phyloP scores from a whole-genome alignment of 305 asterid genomes.

The Fraxinus albicans region DNA sequence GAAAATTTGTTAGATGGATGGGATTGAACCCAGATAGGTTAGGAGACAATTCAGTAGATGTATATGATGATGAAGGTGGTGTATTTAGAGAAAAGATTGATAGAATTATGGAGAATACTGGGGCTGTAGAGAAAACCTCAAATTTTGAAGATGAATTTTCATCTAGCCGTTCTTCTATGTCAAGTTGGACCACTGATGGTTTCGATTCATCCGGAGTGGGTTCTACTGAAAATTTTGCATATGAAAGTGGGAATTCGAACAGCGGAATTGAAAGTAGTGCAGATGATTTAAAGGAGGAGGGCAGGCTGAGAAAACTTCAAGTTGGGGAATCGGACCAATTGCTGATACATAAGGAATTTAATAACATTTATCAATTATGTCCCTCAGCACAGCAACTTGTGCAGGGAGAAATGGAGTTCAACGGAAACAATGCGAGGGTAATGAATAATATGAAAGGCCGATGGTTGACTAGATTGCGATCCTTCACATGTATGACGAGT shows the following conservation, averaged over 20 bases:
- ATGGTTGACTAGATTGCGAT: slow-evolving; percentile 56
- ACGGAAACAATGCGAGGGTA: slow-evolving; percentile 23
- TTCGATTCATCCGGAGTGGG: slow-evolving; percentile 29
- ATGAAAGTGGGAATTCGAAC: slow-evolving; percentile 23
- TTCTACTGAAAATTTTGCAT: slow-evolving; percentile 25
- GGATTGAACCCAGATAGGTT: slow-evolving; percentile 34
- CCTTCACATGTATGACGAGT: slow-evolving; percentile 49
- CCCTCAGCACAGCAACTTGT: slow-evolving; percentile 24
- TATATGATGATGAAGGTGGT: slow-evolving; percentile 15
- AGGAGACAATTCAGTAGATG: slow-evolving; percentile 26
- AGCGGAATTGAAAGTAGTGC: slow-evolving; percentile 28
- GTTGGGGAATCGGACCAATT: slow-evolving; percentile 21
- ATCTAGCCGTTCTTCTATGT: slow-evolving; percentile 42
- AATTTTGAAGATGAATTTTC: slow-evolving; percentile 42
- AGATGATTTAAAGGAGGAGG: slow-evolving; percentile 25
- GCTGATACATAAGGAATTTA: slow-evolving; percentile 26
- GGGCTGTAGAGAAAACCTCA: slow-evolving; percentile 54
- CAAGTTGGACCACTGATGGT: slow-evolving; percentile 45
- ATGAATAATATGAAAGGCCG: slow-evolving; percentile 42
- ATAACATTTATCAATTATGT: slow-evolving; percentile 22
- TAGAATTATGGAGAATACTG: slow-evolving; percentile 49
- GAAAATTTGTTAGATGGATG: slow-evolving; percentile 57
- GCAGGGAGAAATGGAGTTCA: slow-evolving; percentile 30
- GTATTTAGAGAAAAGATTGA: slow-evolving; percentile 19
- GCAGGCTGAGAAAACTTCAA: slow-evolving; percentile 25